Base-by-base conservation (phyloP, 75 land plant species). In the Picea sitchensis region DNA sequence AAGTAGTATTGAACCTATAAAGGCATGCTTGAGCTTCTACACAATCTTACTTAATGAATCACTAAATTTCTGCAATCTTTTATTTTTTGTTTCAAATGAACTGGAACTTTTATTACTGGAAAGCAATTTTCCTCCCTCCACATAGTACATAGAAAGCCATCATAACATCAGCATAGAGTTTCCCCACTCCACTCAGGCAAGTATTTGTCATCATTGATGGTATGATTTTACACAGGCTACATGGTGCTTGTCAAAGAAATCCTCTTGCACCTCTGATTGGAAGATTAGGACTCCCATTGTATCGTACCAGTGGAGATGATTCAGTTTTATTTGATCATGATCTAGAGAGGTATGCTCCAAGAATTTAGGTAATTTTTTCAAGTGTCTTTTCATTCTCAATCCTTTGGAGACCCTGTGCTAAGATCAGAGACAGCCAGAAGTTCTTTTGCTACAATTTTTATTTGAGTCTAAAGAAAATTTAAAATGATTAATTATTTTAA, bases 281-380 rank as follows among this genome's bases (percentile, higher is more conserved):
- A 31, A 51, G 78, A 65, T 80, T 95, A 20, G 86, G 89, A 36
- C 91, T 97, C 26, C 87, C 83, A 63, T 78, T 97, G 74, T 97
- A 97, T 56, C 94, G 98, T 21, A 97, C 99, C 2, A 92, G 99
- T 89, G 99, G 94, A 59, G 99, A 96, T 59, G 82, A 96, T 64
- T 96, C 99, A 58, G 91, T 96, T 58, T 74, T 96, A 56, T 96
- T 92, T 87, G 99, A 97, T 79, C 99, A 97, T 86, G 99, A 97
- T 83, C 78, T 97, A 36, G 91, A 97, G 77, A 97, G 99, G 99
- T 91, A 83, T 15, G 80, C 17, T 32, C 56, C 13, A 80, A 57
- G 56, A 51, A 51, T 8, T 47, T 47, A 47, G 51, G 6, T 47
- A 47, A 47, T 6, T 6, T 47, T 44, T 47, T 47, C 51, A 47